Evolutionary conservation across 2,329 filamentous ascomycete genomes (phyloP), one percentile per base, ranked within the genome.

Genomic region (Aspergillus pseudoglaucus): DNA sequence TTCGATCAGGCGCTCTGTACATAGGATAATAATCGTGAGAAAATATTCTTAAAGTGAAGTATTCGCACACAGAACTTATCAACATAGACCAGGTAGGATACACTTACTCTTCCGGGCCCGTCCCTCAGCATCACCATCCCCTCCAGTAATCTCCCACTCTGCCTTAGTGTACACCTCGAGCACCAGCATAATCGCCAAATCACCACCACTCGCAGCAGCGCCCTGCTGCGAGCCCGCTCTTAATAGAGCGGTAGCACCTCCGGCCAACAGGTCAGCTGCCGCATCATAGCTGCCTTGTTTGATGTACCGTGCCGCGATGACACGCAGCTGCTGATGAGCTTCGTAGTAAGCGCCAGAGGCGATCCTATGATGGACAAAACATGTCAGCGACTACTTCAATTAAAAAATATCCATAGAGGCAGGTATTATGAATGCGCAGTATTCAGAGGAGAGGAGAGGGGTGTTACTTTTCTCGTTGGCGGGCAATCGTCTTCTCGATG

Each of bases 241-340:
- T 39, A 98, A 80, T 8, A 98, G 80, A 23, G 90, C 84, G 58
- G 87, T 84, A 1, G 91, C 86, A 53, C 95, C 93, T 55, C 81
- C 85, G 68, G 81, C 85, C 55, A 98, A 80, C 55, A 97, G 86
- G 58, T 95, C 88, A 65, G 90, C 85, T 42, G 94, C 93, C 10
- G 89, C 85, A 57, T 78, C 69, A 80, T 87, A 96, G 78, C 91
- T 91, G 52, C 81, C 75, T 39, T 85, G 79, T 75, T 97, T 97
- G 68, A 91, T 83, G 74, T 98, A 95, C 49, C 94, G 90, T 35
- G 89, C 86, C 52, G 90, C 90, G 58, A 96, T 91, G 47, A 96
- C 90, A 53, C 93, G 89, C 57, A 95, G 88, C 75, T 98, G 93
- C 71, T 98, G 93, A 73, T 97, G 91, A 49, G 93, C 93, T 79